phyloP scores from a whole-genome alignment of 768 basidiomycete species.

The Epithele typhae region DNA sequence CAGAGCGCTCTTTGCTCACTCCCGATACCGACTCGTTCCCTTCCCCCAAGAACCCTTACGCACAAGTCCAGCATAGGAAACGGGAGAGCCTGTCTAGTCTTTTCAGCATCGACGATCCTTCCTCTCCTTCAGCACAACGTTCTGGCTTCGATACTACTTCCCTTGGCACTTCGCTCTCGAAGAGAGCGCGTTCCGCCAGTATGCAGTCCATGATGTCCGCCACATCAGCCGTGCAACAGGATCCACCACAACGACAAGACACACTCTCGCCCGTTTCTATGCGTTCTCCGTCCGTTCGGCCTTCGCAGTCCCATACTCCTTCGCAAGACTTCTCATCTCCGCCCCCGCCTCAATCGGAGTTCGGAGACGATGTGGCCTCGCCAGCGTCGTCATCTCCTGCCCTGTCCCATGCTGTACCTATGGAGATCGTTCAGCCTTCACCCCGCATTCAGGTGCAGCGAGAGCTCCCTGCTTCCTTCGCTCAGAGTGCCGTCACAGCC shows the following conservation, averaged over 20 bases:
- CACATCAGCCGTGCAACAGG: slow-evolving; percentile 2
- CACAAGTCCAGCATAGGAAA: slow-evolving; percentile 1
- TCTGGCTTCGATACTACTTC: slow-evolving; percentile 1
- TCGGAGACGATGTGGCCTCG: too few species aligned
- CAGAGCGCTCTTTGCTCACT: slow-evolving; percentile 8
- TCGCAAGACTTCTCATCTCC: too few species aligned
- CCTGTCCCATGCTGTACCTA: too few species aligned
- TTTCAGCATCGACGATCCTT: slow-evolving; percentile 3
- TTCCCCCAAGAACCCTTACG: slow-evolving; percentile 6
- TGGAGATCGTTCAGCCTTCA: too few species aligned
- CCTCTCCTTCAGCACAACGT: not conserved
- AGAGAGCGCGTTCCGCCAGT: slow-evolving; percentile 10
- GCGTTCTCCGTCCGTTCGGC: too few species aligned
- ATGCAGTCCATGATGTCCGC: slow-evolving; percentile 7
- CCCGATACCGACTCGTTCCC: slow-evolving; percentile 14
- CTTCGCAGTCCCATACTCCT: too few species aligned
- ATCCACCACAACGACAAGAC: not conserved
- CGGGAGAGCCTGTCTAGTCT: slow-evolving; percentile 7
- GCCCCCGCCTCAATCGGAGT: too few species aligned
- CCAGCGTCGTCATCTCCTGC: too few species aligned
- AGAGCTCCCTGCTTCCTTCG: too few species aligned
- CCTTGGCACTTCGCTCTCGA: not conserved
- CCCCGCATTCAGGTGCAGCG: too few species aligned
- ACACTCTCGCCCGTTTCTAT: not conserved
- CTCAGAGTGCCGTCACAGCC: too few species aligned